Base-by-base conservation (phyloP, 2,329 filamentous ascomycete species). In the Myrmaecium sp. region DNA sequence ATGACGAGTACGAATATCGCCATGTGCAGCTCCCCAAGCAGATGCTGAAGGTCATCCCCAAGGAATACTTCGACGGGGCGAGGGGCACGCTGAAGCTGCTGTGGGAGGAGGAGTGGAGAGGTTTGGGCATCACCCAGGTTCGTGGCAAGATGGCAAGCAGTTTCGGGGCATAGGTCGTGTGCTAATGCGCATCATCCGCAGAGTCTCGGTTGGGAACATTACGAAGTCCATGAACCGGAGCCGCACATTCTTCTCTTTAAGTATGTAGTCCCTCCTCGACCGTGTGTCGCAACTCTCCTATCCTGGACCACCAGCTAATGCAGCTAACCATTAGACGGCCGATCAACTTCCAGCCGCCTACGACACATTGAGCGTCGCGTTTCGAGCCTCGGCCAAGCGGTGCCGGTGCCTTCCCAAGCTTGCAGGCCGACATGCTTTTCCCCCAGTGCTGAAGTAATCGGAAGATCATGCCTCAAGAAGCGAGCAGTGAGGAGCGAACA, bases 181-280 rank as follows among this genome's bases (percentile, higher is more conserved):
- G 24, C 7, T 20, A 20, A 20, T 7, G n/a, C 7, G 7, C n/a
- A n/a, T 20, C 7, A 20, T 21, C 17, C 17, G 26, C 49, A 95
- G 84, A 95, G 86, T 62, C 63, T 98, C 44, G 89, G 89, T 31
- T 98, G 89, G 89, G 86, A 95, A 53, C 89, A 98, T 55, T 98
- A 98, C 51, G 89, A 98, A 55, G 89, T 98, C 29, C 89, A 98
- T 54, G 89, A 95, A 55, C 89, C 89, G 22, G 89, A 98, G 59
- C 89, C 89, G 37, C 89, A 98, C 54, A 98, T 98, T 46, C 68
- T 98, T 29, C 69, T 98, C 17, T 98, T 98, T 69, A 98, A 98
- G 86, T 94, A 60, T 54, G 79, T 63, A 34, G 45, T 30, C 11
- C 8, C 21, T 10, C 12, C 7, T 6, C 27, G 9, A 23, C 21